Conservation (phyloP, 768 basidiomycete species). For the Boletus pseudopeckii region DNA sequence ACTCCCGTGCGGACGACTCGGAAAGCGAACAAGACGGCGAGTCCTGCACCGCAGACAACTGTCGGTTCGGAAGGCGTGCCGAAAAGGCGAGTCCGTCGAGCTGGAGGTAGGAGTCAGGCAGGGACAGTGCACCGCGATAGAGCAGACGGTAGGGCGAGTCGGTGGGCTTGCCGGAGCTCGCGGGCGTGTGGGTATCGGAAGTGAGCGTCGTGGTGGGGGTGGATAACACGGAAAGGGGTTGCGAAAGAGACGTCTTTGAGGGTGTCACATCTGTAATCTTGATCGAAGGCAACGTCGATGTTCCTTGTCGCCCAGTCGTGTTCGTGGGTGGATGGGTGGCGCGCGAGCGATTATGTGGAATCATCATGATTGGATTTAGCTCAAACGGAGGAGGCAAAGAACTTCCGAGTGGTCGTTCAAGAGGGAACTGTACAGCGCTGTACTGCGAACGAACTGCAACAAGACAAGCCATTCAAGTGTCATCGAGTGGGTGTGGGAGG, state of each 20-base stretch:
- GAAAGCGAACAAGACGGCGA: conserved; percentile 20
- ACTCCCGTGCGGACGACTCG: conserved; percentile 26
- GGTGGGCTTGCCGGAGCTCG: background rate
- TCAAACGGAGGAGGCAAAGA: background rate
- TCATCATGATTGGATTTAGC: background rate
- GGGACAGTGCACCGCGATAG: conserved; percentile 70
- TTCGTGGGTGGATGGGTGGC: background rate
- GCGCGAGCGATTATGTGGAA: background rate
- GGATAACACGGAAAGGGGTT: background rate
- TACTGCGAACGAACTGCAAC: conserved; percentile 1
- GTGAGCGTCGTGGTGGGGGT: conserved; percentile 4
- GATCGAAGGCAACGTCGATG: background rate
- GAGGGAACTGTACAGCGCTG: background rate
- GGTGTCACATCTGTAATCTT: conserved; percentile 23
- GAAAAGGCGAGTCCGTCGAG: conserved; percentile 75
- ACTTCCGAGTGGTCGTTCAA: background rate
- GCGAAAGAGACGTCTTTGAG: conserved; percentile 1
- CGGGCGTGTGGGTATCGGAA: background rate
- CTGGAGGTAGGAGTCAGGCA: conserved; percentile 67
- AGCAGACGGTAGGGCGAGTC: conserved; percentile 47
- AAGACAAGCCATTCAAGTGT: background rate
- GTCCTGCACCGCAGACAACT: conserved; percentile 28
- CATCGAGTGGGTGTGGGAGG: background rate
- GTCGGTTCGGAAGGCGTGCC: conserved; percentile 38
- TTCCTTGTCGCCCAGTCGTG: background rate